phyloP scores from a whole-genome alignment of 371 early-diverging fungal species.

The Saksenaea vasiformis region DNA sequence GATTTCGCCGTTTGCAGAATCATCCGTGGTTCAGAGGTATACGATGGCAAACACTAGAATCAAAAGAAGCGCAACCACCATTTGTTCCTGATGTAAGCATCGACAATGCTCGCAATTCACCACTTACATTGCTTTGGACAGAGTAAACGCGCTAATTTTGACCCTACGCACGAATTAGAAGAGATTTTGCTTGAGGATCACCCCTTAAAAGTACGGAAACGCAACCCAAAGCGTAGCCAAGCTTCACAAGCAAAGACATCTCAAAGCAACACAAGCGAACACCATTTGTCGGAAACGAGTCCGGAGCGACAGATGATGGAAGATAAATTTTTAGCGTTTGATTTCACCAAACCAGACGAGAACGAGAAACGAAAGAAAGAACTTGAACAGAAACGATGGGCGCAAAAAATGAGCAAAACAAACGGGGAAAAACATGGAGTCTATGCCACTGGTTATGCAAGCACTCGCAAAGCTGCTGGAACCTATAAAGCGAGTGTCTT shows the following conservation, averaged over 20 bases:
- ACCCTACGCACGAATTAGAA: constrained; percentile 94
- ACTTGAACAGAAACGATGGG: constrained; percentile 32
- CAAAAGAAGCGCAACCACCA: constrained; percentile 62
- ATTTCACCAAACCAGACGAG: constrained; percentile 58
- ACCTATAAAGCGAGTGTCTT: constrained; percentile 43
- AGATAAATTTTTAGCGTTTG: constrained; percentile 62
- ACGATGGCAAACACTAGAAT: constrained; percentile 57
- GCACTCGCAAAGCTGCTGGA: constrained; percentile 25
- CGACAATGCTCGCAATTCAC: neutral
- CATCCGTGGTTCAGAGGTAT: constrained; percentile 66
- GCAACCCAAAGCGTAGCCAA: constrained; percentile 25
- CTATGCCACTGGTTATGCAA: neutral
- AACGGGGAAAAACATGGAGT: constrained; percentile 20
- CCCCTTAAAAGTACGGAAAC: constrained; percentile 67
- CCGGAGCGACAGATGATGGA: constrained; percentile 61
- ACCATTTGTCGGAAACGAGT: constrained; percentile 11
- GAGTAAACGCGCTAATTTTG: constrained; percentile 82
- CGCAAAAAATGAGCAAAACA: constrained; percentile 46
- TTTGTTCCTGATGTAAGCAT: constrained; percentile 63
- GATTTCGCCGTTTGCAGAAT: constrained; percentile 49
- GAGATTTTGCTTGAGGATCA: constrained; percentile 93
- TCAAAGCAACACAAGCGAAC: constrained; percentile 21
- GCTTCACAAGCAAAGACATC: constrained; percentile 24
- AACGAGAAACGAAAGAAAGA: constrained; percentile 23
- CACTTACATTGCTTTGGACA: constrained; percentile 21